phyloP scores from a whole-genome alignment of 2,329 filamentous ascomycete genomes.

The Lomentospora prolificans region DNA sequence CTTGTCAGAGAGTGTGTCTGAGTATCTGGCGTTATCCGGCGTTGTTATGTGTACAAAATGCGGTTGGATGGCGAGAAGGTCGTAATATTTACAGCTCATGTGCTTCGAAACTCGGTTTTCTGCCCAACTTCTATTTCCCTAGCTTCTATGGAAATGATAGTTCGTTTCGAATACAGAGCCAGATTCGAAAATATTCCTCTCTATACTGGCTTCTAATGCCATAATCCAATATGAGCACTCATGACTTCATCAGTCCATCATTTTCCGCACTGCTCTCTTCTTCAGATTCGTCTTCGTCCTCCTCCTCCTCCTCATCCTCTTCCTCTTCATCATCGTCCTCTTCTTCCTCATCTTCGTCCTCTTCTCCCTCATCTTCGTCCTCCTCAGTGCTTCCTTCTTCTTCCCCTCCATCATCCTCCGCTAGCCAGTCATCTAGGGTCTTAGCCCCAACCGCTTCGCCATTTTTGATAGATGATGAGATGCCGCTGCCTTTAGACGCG shows the following conservation, averaged over 20 bases:
- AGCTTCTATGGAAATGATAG: too few species aligned
- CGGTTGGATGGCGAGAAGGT: not conserved
- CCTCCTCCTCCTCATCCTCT: constrained; percentile 34
- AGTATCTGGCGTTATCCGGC: too few species aligned
- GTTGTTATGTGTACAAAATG: too few species aligned
- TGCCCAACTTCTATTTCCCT: too few species aligned
- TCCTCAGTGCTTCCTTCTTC: constrained; percentile 42
- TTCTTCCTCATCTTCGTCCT: constrained; percentile 40
- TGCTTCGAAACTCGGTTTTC: too few species aligned
- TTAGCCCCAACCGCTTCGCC: constrained; percentile 53
- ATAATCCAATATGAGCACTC: too few species aligned
- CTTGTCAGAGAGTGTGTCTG: too few species aligned
- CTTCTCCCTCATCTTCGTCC: constrained; percentile 38
- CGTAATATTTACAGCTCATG: too few species aligned
- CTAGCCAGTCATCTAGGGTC: constrained; percentile 88
- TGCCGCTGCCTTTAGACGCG: constrained; percentile 19
- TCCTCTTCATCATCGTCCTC: constrained; percentile 40
- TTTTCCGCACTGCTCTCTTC: constrained; percentile 36
- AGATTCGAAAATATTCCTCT: too few species aligned
- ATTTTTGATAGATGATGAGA: not conserved
- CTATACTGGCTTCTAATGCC: not conserved
- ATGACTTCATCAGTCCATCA: constrained; percentile 32
- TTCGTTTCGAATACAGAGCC: too few species aligned
- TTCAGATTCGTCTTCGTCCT: constrained; percentile 24
- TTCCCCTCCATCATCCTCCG: constrained; percentile 52